A percentile compares a stretch with the other conserved stretches of the same genome.
These are phyloP conservation scores for Colletotrichum chrysophilum DNA, from an alignment of 2,329 filamentous ascomycete genomes.

Conservation along the genomic window DNA sequence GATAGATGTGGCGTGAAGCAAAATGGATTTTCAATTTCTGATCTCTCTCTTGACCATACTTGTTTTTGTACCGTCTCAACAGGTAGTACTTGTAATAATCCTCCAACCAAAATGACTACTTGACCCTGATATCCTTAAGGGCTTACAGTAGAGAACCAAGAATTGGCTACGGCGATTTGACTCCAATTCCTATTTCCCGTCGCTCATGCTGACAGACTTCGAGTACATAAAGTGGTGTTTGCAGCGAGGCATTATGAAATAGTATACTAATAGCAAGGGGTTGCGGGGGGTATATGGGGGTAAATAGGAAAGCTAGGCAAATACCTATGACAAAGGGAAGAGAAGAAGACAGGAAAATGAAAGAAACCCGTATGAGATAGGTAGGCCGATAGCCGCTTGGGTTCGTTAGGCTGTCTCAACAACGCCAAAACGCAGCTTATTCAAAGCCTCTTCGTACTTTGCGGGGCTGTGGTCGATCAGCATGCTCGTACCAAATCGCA, in stretches of 20 bases:
- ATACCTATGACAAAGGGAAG: not conserved
- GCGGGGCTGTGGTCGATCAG: conserved; percentile 78
- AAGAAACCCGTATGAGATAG: not conserved
- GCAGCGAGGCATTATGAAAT: not conserved
- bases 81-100: not conserved
- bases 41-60: not conserved
- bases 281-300: conserved; percentile 7
- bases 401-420: conserved; percentile 29
- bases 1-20: conserved; percentile 12
- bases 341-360: not conserved
- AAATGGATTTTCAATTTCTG: not conserved
- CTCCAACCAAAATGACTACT: not conserved
- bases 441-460: conserved; percentile 73
- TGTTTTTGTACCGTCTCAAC: not conserved
- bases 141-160: not conserved
- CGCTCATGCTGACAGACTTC: not conserved
- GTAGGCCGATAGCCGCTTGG: not conserved
- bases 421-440: conserved; percentile 60
- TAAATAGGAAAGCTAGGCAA: not conserved
- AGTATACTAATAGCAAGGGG: not conserved
- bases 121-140: not conserved
- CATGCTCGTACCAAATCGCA: conserved; percentile 76
- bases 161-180: too few species aligned
- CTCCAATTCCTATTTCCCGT: not conserved
- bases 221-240: not conserved